These are phyloP conservation scores for Neurospora cerealis DNA, from an alignment of 495 filamentous ascomycete genomes.

Conservation along the genomic window DNA sequence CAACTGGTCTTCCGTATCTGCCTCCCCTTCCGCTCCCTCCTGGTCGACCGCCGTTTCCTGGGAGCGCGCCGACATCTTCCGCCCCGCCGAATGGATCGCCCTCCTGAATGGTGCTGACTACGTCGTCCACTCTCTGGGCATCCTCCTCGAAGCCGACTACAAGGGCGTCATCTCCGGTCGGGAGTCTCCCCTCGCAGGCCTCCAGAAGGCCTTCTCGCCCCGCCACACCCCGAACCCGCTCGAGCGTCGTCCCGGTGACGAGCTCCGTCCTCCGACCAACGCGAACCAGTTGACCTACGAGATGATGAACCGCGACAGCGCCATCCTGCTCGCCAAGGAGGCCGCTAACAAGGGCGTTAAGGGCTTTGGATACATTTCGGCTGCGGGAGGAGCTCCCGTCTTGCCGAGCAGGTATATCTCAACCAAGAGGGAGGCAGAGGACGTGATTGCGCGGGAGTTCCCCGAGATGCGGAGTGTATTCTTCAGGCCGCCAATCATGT, in stretches of 20 bases:
- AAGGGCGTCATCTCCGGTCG: slow-evolving; percentile 79
- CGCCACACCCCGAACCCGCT: slow-evolving; percentile 60
- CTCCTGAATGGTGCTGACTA: slow-evolving; percentile 64
- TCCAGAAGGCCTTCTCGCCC: slow-evolving; percentile 64
- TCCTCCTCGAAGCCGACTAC: slow-evolving; percentile 96
- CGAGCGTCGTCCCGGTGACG: slow-evolving; percentile 40
- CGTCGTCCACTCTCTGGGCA: slow-evolving; percentile 89
- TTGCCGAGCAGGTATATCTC: slow-evolving; percentile 78
- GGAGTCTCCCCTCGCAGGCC: slow-evolving; percentile 63
- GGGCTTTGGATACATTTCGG: slow-evolving; percentile 79
- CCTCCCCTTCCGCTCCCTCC: slow-evolving; percentile 57
- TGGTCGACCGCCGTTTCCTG: slow-evolving; percentile 80
- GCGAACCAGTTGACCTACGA: slow-evolving; percentile 86
- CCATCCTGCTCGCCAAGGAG: slow-evolving; percentile 78
- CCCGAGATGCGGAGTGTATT: slow-evolving; percentile 70
- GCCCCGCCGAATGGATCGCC: slow-evolving; percentile 64
- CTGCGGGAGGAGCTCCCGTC: slow-evolving; percentile 72
- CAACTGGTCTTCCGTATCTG: slow-evolving; percentile 68
- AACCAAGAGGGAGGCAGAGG: slow-evolving; percentile 88
- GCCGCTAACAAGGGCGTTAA: slow-evolving; percentile 51
- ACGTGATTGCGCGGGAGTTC: slow-evolving; percentile 58
- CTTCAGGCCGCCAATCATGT: slow-evolving; percentile 79
- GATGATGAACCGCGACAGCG: slow-evolving; percentile 88
- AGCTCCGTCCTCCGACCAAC: slow-evolving; percentile 2
- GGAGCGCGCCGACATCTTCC: slow-evolving; percentile 78